Percentiles rank a stretch among this genome's conserved stretches.
phyloP scores from a whole-genome alignment of 2,329 filamentous ascomycete species.

The Curvularia spicifera region DNA sequence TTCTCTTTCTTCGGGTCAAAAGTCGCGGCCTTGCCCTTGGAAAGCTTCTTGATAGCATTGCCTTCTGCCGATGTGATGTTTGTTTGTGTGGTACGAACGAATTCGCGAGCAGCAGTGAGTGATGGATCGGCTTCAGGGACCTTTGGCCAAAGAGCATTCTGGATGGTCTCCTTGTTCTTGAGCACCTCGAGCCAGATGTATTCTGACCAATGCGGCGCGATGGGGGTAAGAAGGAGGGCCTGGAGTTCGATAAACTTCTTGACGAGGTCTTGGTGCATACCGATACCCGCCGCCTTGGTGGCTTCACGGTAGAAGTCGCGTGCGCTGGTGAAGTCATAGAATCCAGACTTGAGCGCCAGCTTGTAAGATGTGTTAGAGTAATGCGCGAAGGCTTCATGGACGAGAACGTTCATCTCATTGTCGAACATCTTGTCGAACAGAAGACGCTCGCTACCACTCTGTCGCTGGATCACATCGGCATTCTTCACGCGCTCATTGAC shows the following conservation, averaged over 20 bases:
- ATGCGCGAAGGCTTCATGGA: slow-evolving; percentile 77
- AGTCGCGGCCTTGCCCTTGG: slow-evolving; percentile 83
- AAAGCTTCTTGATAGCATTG: slow-evolving; percentile 82
- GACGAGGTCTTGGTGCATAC: slow-evolving; percentile 85
- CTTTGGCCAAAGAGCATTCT: slow-evolving; percentile 77
- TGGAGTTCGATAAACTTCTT: slow-evolving; percentile 85
- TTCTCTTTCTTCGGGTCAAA: slow-evolving; percentile 94
- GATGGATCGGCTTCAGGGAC: slow-evolving; percentile 69
- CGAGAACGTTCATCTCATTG: slow-evolving; percentile 87
- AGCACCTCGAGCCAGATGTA: slow-evolving; percentile 94
- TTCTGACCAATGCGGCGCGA: slow-evolving; percentile 93
- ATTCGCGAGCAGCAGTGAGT: slow-evolving; percentile 80
- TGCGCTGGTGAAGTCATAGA: slow-evolving; percentile 89
- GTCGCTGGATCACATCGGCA: slow-evolving; percentile 69
- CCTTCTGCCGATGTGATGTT: slow-evolving; percentile 88
- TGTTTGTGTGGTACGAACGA: slow-evolving; percentile 75
- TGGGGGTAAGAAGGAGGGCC: slow-evolving; percentile 78
- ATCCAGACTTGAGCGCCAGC: slow-evolving; percentile 60
- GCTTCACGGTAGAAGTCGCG: slow-evolving; percentile 91
- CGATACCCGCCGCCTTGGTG: slow-evolving; percentile 74
- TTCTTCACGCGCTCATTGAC: slow-evolving; percentile 56
- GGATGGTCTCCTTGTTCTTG: slow-evolving; percentile 75
- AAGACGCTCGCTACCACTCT: slow-evolving; percentile 66
- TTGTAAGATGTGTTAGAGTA: slow-evolving; percentile 64
- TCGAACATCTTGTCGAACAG: slow-evolving; percentile 90